Base-by-base conservation (phyloP, 2,329 filamentous ascomycete genomes). In the Ambrosiella xylebori region DNA sequence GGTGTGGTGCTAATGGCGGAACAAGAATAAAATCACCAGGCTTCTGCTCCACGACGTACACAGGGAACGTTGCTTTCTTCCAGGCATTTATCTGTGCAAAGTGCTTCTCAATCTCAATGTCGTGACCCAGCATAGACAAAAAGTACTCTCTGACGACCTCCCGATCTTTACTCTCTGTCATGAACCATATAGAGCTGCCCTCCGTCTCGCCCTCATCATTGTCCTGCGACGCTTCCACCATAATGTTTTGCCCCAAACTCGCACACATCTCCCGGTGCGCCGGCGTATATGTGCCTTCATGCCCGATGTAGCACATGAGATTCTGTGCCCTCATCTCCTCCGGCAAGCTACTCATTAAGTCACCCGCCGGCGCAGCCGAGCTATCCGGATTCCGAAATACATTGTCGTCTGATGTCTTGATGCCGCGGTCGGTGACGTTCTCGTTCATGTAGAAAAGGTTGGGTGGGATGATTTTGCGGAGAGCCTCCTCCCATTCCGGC, bases 191-290 rank as follows among this genome's bases (percentile, higher is more conserved):
- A 0, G 93, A 96, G 57, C 87, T 95, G 1, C 93, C 93, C 1
- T 85, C 80, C 62, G 82, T 86, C 66, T 93, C 87, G 3, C 85
- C 87, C 55, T 85, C 76, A 57, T 84, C 79, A 15, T 79, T 73
- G 2, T 80, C 73, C 37, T 37, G 47, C 0, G 91, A 97, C 1
- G 89, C 82, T 63, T 96, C 88, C 1, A 98, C 89, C 93, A 98
- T 97, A 64, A 98, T 91, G 66, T 98, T 98, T 64, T 98, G 93
- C 0, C 93, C 91, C 11, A 97, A 73, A 40, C 86, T 95, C 11
- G 88, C 93, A 69, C 93, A 98, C 93, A 98, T 98, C 69, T 98
- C 93, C 63, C 88, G 82, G 71, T 98, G 93, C 0, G 90, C 84
- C 8, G 93, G 91, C 0, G 93, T 98, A 66, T 91, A 97, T 0